phyloP scores from a whole-genome alignment of 148 eudicot species.

The Chenopodium album region DNA sequence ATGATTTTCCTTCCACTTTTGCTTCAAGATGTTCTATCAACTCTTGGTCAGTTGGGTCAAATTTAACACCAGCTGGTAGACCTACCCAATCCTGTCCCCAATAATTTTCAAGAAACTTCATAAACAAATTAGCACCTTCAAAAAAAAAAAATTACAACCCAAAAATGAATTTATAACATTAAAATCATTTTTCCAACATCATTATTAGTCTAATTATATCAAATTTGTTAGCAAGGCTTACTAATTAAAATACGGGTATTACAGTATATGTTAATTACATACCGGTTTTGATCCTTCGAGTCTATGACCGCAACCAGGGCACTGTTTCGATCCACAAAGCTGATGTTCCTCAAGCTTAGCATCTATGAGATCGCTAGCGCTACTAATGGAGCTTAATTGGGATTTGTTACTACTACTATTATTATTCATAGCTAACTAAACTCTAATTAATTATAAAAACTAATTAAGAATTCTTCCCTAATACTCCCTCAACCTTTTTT shows the following conservation, averaged over 20 bases:
- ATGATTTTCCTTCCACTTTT: slow-evolving; percentile 64
- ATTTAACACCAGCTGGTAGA: slow-evolving; percentile 98
- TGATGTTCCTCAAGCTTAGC: slow-evolving; percentile 97
- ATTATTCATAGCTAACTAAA: slow-evolving; percentile 17
- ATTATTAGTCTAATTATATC: no score
- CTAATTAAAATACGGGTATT: background rate
- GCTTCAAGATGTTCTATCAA: slow-evolving; percentile 98
- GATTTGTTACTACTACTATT: slow-evolving; percentile 34
- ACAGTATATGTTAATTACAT: slow-evolving; percentile 15
- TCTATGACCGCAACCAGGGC: slow-evolving; percentile 95
- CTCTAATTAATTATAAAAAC: background rate
- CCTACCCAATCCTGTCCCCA: slow-evolving; percentile 91
- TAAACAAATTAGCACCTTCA: slow-evolving; percentile 6
- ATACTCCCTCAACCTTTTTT: slow-evolving; percentile 3
- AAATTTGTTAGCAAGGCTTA: no score
- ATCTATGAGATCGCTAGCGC: slow-evolving; percentile 83
- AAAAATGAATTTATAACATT: background rate
- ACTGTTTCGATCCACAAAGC: slow-evolving; percentile 80
- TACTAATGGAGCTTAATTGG: slow-evolving; percentile 51
- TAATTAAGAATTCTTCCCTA: slow-evolving; percentile 7
- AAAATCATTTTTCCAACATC: background rate
- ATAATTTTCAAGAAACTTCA: slow-evolving; percentile 4
- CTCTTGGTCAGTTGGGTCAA: slow-evolving; percentile 99
- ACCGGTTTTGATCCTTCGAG: slow-evolving; percentile 86
- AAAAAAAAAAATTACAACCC: background rate